These are phyloP conservation scores for Globisporangium spinosum DNA, from an alignment of 352 stramenopile genomes.

Conservation along the genomic window DNA sequence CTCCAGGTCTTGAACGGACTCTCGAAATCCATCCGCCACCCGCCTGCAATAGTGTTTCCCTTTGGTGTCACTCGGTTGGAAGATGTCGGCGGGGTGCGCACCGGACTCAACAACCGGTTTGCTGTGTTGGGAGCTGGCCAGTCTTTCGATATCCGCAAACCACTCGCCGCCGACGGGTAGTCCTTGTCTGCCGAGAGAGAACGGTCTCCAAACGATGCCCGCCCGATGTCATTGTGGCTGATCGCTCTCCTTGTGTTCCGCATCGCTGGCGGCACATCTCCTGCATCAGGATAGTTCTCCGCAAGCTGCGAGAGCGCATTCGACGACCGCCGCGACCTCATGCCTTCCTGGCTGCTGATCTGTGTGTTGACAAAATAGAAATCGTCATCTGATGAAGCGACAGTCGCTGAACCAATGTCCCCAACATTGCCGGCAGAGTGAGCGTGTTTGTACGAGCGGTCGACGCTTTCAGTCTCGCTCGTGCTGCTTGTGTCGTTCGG, in stretches of 20 bases:
- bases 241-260: slow-evolving; percentile 46
- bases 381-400: slow-evolving; percentile 18
- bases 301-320: slow-evolving; percentile 31
- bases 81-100: slow-evolving; percentile 16
- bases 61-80: slow-evolving; percentile 9
- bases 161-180: slow-evolving; percentile 4
- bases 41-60: slow-evolving; percentile 4
- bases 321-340: slow-evolving; percentile 29
- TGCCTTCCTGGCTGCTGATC: slow-evolving; percentile 5
- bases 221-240: slow-evolving; percentile 55
- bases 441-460: background rate
- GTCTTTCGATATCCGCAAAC: slow-evolving; percentile 37
- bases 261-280: slow-evolving; percentile 48
- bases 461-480: slow-evolving; percentile 3
- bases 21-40: slow-evolving; percentile 72
- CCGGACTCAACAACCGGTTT: slow-evolving; percentile 23
- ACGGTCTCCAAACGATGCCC: slow-evolving; percentile 20
- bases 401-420: slow-evolving; percentile 5
- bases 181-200: slow-evolving; percentile 19
- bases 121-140: slow-evolving; percentile 32
- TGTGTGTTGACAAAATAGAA: slow-evolving; percentile 18
- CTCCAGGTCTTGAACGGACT: slow-evolving; percentile 81
- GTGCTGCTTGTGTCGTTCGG: slow-evolving; percentile 25
- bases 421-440: background rate
- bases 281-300: slow-evolving; percentile 22